A percentile compares a stretch with the other conserved stretches of the same genome.
phyloP scores from a whole-genome alignment of 805 yeast species.

The Henningerozyma blattae region DNA sequence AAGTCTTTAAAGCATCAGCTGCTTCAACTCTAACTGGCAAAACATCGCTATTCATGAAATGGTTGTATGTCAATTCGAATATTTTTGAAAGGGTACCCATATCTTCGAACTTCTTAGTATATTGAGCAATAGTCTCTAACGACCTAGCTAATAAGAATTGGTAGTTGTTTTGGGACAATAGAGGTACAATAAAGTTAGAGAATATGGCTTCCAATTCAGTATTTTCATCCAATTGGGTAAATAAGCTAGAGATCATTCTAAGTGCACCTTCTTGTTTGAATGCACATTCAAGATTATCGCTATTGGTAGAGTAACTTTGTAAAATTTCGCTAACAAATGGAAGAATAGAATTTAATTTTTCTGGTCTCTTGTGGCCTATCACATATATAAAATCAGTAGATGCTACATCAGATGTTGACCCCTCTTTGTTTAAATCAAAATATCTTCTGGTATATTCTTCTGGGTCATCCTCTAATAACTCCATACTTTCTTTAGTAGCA shows the following conservation, averaged over 20 bases:
- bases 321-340: conserved; percentile 44
- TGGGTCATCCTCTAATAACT: conserved; percentile 68
- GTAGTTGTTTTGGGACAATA: conserved; percentile 38
- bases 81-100: conserved; percentile 28
- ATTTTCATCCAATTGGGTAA: conserved; percentile 25
- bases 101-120: conserved; percentile 25
- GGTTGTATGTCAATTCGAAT: conserved; percentile 30
- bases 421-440: conserved; percentile 54
- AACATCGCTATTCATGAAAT: conserved; percentile 31
- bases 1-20: conserved; percentile 76
- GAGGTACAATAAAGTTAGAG: conserved; percentile 49
- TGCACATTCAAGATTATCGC: conserved; percentile 29
- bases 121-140: conserved; percentile 41
- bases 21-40: conserved; percentile 79
- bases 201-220: conserved; percentile 57
- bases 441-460: conserved; percentile 68
- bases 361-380: conserved; percentile 43
- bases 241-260: conserved; percentile 64
- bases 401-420: conserved; percentile 64
- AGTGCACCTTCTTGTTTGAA: conserved; percentile 73
- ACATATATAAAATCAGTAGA: conserved; percentile 64
- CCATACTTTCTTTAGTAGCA: conserved; percentile 52
- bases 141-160: conserved; percentile 66
- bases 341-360: conserved; percentile 40
- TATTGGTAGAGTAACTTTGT: conserved; percentile 22